phyloP scores from a whole-genome alignment of 495 filamentous ascomycete genomes.

The Rusavskia elegans region DNA sequence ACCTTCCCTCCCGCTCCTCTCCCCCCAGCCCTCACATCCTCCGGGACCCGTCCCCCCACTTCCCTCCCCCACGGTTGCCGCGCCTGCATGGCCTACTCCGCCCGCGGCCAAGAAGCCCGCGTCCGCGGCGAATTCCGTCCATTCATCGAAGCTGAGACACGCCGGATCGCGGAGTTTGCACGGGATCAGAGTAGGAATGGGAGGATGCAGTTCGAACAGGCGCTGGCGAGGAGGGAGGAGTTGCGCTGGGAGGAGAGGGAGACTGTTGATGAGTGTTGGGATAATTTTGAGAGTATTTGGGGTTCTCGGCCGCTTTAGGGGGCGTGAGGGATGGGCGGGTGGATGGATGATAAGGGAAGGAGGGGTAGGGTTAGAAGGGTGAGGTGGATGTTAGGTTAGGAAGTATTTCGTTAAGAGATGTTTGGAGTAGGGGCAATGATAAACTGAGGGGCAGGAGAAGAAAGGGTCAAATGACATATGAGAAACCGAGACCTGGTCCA shows the following conservation, averaged over 20 bases:
- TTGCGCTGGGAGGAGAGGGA: neutral
- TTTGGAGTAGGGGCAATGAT: neutral
- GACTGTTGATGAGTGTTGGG: neutral
- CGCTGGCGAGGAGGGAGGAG: conserved; percentile 1
- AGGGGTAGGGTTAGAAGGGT: neutral
- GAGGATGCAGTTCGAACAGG: neutral
- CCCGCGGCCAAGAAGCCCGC: neutral
- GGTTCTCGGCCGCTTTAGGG: too few species aligned
- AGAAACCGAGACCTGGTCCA: too few species aligned
- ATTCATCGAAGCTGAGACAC: neutral
- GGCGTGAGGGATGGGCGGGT: too few species aligned
- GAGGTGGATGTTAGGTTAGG: too few species aligned
- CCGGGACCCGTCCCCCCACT: neutral
- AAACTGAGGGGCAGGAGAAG: neutral
- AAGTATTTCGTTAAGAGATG: neutral
- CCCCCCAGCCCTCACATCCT: neutral
- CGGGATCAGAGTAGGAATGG: neutral
- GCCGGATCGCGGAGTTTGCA: neutral
- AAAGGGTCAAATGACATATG: neutral
- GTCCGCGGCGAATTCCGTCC: neutral
- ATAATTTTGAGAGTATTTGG: neutral
- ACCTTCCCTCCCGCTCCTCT: neutral
- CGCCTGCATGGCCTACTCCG: neutral
- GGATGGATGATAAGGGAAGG: neutral
- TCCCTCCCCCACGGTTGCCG: neutral